Conservation (phyloP, 148 eudicot genomes). For the Nepenthes gracilis region DNA sequence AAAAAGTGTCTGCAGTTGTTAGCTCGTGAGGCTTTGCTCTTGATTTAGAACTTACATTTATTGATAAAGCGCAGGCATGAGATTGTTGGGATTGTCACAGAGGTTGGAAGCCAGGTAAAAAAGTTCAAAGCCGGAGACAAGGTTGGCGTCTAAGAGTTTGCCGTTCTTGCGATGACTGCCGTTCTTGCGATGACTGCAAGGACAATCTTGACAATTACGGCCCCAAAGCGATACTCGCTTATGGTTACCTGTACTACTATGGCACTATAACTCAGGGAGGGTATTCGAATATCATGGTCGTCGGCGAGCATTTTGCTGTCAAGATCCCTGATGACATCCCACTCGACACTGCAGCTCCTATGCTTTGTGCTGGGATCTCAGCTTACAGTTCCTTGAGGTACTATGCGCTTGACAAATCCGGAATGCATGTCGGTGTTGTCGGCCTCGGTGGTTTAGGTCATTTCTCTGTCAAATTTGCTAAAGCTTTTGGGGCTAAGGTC, state of each 20-base stretch:
- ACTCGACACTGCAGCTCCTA: slow-evolving; percentile 12
- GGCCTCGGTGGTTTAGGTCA: slow-evolving; percentile 27
- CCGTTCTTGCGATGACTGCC: slow-evolving; percentile 10
- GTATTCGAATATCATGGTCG: slow-evolving; percentile 14
- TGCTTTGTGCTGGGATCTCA: slow-evolving; percentile 19
- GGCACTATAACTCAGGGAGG: slow-evolving; percentile 10
- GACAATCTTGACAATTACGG: slow-evolving; percentile 14
- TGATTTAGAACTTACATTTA: no score
- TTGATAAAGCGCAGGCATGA: slow-evolving; percentile 7
- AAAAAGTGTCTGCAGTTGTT: no score
- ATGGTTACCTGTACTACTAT: slow-evolving; percentile 7
- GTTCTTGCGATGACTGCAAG: slow-evolving; percentile 7
- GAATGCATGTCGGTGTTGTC: slow-evolving; percentile 12
- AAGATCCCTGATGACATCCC: slow-evolving; percentile 9
- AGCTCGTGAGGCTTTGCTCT: no score
- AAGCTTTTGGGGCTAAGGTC: slow-evolving; percentile 14
- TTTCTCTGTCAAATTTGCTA: slow-evolving; percentile 22
- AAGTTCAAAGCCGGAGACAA: slow-evolving; percentile 18
- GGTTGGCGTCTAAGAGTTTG: slow-evolving; percentile 18
- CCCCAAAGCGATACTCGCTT: slow-evolving; percentile 6
- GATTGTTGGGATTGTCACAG: slow-evolving; percentile 14
- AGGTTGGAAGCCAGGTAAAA: slow-evolving; percentile 12
- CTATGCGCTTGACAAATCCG: slow-evolving; percentile 17
- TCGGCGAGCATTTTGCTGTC: slow-evolving; percentile 12
- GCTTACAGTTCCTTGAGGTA: slow-evolving; percentile 16